Conservation (phyloP, 768 basidiomycete species). For the Suillus clintonianus region DNA sequence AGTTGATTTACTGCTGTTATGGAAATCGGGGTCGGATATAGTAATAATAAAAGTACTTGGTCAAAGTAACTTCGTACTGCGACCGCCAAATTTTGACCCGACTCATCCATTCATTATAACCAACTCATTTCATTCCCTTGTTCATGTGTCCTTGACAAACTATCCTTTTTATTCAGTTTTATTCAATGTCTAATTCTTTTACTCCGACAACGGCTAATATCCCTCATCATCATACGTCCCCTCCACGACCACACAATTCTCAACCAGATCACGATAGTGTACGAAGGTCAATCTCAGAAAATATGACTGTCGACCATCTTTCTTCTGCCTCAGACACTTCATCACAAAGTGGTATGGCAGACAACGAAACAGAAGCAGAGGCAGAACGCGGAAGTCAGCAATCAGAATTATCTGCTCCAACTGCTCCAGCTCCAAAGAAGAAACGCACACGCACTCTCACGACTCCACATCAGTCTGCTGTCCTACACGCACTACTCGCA, state of each 20-base stretch:
- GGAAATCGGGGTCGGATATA: constrained; percentile 1
- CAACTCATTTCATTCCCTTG: constrained; percentile 5
- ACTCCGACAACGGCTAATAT: constrained; percentile 22
- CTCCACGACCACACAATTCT: constrained; percentile 24
- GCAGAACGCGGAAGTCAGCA: constrained; percentile 41
- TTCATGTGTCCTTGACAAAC: constrained; percentile 16
- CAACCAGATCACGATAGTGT: constrained; percentile 5
- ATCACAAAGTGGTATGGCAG: constrained; percentile 59
- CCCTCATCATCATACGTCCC: constrained; percentile 14
- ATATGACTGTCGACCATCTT: constrained; percentile 25
- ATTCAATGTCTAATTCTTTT: constrained; percentile 27
- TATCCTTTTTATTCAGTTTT: constrained; percentile 22
- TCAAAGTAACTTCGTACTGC: not conserved
- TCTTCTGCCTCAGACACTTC: constrained; percentile 39
- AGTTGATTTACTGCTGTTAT: not conserved
- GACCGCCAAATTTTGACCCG: constrained; percentile 1
- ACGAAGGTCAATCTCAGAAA: constrained; percentile 2
- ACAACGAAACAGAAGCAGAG: constrained; percentile 57
- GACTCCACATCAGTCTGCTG: constrained; percentile 85
- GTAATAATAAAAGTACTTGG: not conserved
- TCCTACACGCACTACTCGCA: constrained; percentile 83
- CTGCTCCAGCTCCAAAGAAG: constrained; percentile 41
- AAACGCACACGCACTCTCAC: constrained; percentile 88
- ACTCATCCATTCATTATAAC: not conserved
- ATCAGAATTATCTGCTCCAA: constrained; percentile 37